phyloP scores from a whole-genome alignment of 83 land plant genomes.

The Thuja plicata region DNA sequence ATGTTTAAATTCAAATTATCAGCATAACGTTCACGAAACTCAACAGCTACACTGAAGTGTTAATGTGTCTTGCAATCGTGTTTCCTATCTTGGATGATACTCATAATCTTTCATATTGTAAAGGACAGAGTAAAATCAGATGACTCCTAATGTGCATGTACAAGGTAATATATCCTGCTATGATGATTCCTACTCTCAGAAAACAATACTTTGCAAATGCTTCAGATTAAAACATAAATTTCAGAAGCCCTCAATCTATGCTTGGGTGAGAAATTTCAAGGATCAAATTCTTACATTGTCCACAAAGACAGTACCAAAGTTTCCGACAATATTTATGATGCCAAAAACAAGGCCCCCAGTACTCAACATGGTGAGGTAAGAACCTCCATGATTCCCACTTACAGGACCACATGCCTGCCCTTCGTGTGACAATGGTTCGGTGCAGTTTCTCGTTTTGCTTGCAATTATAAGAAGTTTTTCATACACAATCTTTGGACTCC shows the following conservation, averaged over 20 bases:
- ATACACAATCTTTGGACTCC: constrained; percentile 85
- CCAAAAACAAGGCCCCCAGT: constrained; percentile 95
- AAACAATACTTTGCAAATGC: neutral
- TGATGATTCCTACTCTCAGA: neutral
- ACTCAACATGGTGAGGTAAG: constrained; percentile 92
- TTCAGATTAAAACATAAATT: neutral
- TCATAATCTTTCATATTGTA: neutral
- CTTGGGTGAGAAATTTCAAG: neutral
- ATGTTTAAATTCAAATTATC: neutral
- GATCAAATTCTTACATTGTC: constrained; percentile 75
- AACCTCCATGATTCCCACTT: constrained; percentile 80
- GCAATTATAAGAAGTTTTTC: constrained; percentile 54
- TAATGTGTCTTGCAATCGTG: neutral
- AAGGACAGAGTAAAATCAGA: neutral
- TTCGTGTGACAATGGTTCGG: constrained; percentile 53
- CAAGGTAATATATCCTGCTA: neutral
- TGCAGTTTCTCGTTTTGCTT: constrained; percentile 63
- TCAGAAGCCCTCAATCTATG: neutral
- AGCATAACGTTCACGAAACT: neutral
- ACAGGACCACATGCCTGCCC: constrained; percentile 95
- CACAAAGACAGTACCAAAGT: constrained; percentile 97
- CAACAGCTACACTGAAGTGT: neutral
- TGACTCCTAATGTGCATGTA: neutral
- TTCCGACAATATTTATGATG: constrained; percentile 94
- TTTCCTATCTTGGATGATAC: neutral